Conservation (phyloP, 2,329 filamentous ascomycete genomes). For the Cytospora leucostoma region DNA sequence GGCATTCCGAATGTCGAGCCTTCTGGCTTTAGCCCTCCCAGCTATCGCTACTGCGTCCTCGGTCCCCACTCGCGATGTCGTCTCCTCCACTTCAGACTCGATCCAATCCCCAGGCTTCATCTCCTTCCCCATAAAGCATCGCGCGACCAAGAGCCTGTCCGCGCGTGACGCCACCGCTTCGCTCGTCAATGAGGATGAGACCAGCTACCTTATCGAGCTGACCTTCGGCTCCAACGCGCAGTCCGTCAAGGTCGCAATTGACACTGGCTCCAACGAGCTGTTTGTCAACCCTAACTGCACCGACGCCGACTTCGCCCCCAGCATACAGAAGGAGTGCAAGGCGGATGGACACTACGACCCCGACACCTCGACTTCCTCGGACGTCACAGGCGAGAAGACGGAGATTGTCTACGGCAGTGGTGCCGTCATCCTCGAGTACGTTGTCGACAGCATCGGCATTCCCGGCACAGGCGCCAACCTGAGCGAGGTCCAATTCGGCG, state of each 20-base stretch:
- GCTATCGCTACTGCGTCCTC: slow-evolving; percentile 10
- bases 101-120: slow-evolving; percentile 23
- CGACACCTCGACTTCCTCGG: slow-evolving; percentile 39
- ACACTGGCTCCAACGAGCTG: slow-evolving; percentile 57
- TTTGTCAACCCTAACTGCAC: slow-evolving; percentile 62
- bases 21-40: slow-evolving; percentile 25
- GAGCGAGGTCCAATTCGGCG: slow-evolving; percentile 58
- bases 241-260: slow-evolving; percentile 50
- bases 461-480: slow-evolving; percentile 40
- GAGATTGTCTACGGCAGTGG: slow-evolving; percentile 50
- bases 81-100: background rate
- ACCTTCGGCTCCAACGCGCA: slow-evolving; percentile 53
- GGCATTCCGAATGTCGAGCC: slow-evolving; percentile 6
- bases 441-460: slow-evolving; percentile 42
- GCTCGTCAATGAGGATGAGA: slow-evolving; percentile 25
- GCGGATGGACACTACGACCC: slow-evolving; percentile 44
- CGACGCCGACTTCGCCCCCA: slow-evolving; percentile 39
- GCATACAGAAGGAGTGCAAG: slow-evolving; percentile 40
- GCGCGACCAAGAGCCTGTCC: slow-evolving; percentile 20
- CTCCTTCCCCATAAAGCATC: slow-evolving; percentile 25
- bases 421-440: slow-evolving; percentile 44
- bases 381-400: slow-evolving; percentile 33
- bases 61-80: slow-evolving; percentile 13
- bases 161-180: slow-evolving; percentile 24
- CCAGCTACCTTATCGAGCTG: slow-evolving; percentile 34